Percentiles rank a stretch among this genome's conserved stretches.
Evolutionary conservation across 2,329 filamentous ascomycete genomes (phyloP).

Genomic region (Exophiala sideris): DNA sequence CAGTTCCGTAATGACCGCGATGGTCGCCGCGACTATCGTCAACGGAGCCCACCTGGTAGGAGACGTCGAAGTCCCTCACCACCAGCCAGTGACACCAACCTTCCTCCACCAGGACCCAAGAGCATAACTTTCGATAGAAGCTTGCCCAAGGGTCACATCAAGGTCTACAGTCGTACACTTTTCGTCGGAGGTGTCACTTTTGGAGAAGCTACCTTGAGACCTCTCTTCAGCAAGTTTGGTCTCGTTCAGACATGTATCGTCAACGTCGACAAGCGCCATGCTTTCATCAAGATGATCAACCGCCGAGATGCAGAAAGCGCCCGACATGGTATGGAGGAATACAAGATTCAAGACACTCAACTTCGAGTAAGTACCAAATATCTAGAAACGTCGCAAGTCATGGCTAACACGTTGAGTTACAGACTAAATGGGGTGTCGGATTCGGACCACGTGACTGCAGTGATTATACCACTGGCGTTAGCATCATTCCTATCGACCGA

Average conservation of each 20-base stretch:
- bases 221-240: slow-evolving; percentile 77
- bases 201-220: slow-evolving; percentile 76
- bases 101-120: slow-evolving; percentile 59
- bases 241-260: slow-evolving; percentile 96
- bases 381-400: slow-evolving; percentile 1
- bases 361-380: slow-evolving; percentile 58
- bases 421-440: slow-evolving; percentile 96
- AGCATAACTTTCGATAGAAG: slow-evolving; percentile 75
- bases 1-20: slow-evolving; percentile 57
- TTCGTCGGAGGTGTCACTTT: slow-evolving; percentile 94
- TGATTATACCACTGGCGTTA: slow-evolving; percentile 88
- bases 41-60: slow-evolving; percentile 71
- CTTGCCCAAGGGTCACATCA: slow-evolving; percentile 74
- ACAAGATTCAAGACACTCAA: slow-evolving; percentile 67
- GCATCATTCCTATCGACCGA: slow-evolving; percentile 85
- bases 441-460: slow-evolving; percentile 97
- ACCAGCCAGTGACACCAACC: slow-evolving; percentile 40
- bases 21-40: slow-evolving; percentile 67
- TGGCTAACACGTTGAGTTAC: slow-evolving; percentile 31
- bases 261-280: slow-evolving; percentile 95
- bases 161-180: slow-evolving; percentile 88
- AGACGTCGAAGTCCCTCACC: slow-evolving; percentile 64
- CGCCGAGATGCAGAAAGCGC: slow-evolving; percentile 79
- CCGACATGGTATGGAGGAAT: slow-evolving; percentile 82
- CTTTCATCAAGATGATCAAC: slow-evolving; percentile 97